Evolutionary conservation across 139 green algal genomes (phyloP).

Genomic region (Chlorella sorokiniana): DNA sequence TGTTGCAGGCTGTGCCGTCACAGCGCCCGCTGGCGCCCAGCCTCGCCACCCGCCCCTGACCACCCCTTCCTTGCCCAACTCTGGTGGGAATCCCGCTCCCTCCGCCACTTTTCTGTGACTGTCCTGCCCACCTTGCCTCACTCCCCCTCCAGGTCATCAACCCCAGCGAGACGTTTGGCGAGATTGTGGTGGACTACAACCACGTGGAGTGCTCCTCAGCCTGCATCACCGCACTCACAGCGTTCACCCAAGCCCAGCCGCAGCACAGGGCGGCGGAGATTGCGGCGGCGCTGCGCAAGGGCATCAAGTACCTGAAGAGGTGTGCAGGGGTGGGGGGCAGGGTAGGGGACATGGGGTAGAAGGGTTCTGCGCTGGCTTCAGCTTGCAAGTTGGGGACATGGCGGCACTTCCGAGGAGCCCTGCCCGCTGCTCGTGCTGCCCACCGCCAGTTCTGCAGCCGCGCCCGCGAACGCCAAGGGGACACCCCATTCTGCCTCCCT

Average conservation of each 20-base stretch:
- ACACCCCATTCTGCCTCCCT: too few relatives aligned
- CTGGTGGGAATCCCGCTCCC: neutral
- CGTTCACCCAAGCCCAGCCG: conserved; percentile 67
- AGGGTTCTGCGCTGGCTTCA: too few relatives aligned
- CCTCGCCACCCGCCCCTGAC: neutral
- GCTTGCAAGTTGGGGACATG: too few relatives aligned
- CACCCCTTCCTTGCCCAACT: neutral
- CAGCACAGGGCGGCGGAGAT: conserved; percentile 51
- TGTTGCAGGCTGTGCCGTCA: neutral
- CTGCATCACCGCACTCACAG: conserved; percentile 88
- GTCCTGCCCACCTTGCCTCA: too few relatives aligned
- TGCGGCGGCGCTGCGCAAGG: conserved; percentile 22
- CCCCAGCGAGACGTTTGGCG: conserved; percentile 97
- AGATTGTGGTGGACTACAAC: conserved; percentile 99
- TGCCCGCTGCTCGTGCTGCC: too few relatives aligned
- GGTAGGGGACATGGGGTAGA: too few relatives aligned
- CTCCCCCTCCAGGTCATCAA: conserved; percentile 89
- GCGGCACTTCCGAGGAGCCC: too few relatives aligned
- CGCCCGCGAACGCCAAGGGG: too few relatives aligned
- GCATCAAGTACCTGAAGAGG: conserved; percentile 43
- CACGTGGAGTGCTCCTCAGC: conserved; percentile 95
- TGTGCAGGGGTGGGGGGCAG: too few relatives aligned
- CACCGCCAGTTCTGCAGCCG: too few relatives aligned
- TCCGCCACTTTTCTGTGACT: neutral
- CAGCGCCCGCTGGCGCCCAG: neutral